These are phyloP conservation scores for Bombardia bombarda DNA, from an alignment of 495 filamentous ascomycete species.

Conservation along the genomic window DNA sequence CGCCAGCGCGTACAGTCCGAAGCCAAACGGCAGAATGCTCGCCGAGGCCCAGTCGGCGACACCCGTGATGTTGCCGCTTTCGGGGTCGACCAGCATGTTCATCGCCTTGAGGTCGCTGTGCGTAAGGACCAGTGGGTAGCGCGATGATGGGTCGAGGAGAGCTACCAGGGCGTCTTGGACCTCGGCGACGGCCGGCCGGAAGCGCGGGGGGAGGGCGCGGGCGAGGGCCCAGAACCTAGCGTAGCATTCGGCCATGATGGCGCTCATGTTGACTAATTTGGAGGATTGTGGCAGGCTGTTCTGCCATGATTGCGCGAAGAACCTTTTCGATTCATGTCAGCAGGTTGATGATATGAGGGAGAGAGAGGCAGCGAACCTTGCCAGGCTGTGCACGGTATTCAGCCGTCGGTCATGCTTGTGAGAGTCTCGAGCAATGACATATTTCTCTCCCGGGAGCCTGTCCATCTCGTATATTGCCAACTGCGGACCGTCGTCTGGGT, in stretches of 20 bases:
- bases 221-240: not conserved
- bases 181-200: not conserved
- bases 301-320: not conserved
- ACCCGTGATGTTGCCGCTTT: conserved; percentile 33
- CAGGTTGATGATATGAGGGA: not conserved
- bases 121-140: conserved; percentile 23
- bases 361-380: not conserved
- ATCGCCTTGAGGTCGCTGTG: conserved; percentile 38
- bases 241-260: too few species aligned
- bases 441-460: not conserved
- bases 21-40: conserved; percentile 36
- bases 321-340: not conserved
- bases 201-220: not conserved
- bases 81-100: conserved; percentile 34
- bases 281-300: not conserved
- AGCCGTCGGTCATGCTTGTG: not conserved
- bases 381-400: not conserved
- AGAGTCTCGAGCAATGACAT: not conserved
- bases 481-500: too few species aligned
- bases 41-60: conserved; percentile 41
- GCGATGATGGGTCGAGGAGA: not conserved
- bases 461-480: too few species aligned
- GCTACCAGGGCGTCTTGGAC: not conserved
- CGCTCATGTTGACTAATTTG: not conserved
- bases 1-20: conserved; percentile 33